phyloP scores from a whole-genome alignment of 139 green algal genomes.

The Marvania coccoides region DNA sequence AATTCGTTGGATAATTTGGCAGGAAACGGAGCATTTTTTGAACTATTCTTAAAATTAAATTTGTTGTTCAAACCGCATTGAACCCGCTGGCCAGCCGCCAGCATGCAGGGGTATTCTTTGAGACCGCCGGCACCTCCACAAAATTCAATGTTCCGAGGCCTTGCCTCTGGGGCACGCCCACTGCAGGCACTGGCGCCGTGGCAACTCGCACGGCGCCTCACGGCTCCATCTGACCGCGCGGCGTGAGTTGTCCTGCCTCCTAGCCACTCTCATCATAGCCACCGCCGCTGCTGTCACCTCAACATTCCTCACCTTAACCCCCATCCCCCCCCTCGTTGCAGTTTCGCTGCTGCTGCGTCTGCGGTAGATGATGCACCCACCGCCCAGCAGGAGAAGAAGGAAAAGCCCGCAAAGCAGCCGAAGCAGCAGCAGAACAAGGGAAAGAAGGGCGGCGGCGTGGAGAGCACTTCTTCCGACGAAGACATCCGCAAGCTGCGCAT shows the following conservation, averaged over 20 bases:
- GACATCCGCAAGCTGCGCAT: constrained; percentile 63
- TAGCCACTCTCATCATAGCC: too few species aligned
- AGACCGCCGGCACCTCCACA: too few species aligned
- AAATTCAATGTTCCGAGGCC: too few species aligned
- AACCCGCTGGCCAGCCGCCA: too few species aligned
- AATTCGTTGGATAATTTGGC: too few species aligned
- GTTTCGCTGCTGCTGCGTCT: background rate
- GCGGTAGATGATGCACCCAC: background rate
- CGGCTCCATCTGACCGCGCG: background rate
- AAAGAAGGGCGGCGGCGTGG: constrained; percentile 14
- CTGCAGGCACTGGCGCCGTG: background rate
- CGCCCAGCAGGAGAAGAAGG: background rate
- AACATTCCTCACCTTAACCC: background rate
- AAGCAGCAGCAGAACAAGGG: constrained; percentile 7
- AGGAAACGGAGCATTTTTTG: too few species aligned
- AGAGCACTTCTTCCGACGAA: constrained; percentile 42
- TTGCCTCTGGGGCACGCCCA: background rate
- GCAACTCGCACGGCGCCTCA: background rate
- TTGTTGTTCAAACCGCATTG: too few species aligned
- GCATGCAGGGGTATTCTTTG: too few species aligned
- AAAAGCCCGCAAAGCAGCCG: background rate
- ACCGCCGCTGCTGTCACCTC: background rate
- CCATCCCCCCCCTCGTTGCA: background rate
- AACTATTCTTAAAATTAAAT: too few species aligned
- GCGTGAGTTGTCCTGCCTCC: too few species aligned